Base-by-base conservation (phyloP, 2,329 filamentous ascomycete genomes). In the Neofusicoccum sp. region DNA sequence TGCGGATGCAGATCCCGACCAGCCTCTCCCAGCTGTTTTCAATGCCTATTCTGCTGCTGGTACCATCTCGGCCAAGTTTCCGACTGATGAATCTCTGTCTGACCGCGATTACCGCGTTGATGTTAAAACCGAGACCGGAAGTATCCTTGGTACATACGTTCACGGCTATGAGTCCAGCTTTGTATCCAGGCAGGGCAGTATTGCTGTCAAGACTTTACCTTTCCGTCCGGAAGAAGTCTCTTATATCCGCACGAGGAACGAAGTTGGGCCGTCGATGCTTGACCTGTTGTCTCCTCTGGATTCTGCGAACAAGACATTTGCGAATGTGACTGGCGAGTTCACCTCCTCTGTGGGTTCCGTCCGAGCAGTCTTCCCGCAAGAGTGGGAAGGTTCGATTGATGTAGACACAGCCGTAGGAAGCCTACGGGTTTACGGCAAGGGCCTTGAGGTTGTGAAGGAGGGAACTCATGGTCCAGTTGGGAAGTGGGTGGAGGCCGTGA, bases 401-500 rank as follows among this genome's bases (percentile, higher is more conserved):
- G 56, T 39, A n/a, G 56, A 59, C n/a, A 48, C 41, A 11, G n/a
- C 12, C 4, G 44, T 48, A 2, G 44, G 56, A 3, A 48, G 56
- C 28, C 12, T 59, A 16, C 9, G 43, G 5, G 56, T 59, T 11
- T 16, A 12, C 6, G 56, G 56, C 3, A 9, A 59, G 4, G 56
- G 22, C 3, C 7, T 59, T n/a, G 16, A 31, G 1, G 31, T 59
- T 11, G 56, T 59, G 16, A 6, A 16, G 22, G 56, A 59, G 56
- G 56, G 56, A 1, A 37, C 41, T 2, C 41, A 59, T n/a, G 56
- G 56, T 4, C 43, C 56, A 9, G 34, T 48, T 1, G 56, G 56
- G 5, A 48, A 22, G 34, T 59, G 56, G 56, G 44, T 59, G 9
- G 31, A 39, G 16, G 56, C 43, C n/a, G 56, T 59, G 3, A 59